These are phyloP conservation scores for Abelmoschus esculentus DNA, from an alignment of 345 rosid genomes.

Conservation along the genomic window DNA sequence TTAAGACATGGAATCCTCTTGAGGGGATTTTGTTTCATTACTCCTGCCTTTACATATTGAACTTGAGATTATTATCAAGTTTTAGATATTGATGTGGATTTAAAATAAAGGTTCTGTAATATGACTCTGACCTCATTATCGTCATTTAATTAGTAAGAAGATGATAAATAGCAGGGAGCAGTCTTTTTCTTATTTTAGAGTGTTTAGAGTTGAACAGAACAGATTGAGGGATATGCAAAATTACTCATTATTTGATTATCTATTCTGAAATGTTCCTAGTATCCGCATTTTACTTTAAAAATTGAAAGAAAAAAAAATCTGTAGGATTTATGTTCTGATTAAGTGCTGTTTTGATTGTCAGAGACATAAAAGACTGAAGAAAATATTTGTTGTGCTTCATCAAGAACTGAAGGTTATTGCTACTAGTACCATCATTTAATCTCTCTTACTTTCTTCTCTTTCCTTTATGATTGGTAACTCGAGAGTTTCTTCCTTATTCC, in stretches of 20 bases:
- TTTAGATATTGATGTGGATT: background rate
- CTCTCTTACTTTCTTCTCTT: background rate
- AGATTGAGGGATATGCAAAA: background rate
- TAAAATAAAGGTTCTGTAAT: background rate
- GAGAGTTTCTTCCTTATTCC: constrained; percentile 23
- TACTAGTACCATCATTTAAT: background rate
- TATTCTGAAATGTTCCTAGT: background rate
- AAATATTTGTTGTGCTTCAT: constrained; percentile 72
- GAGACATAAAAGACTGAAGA: constrained; percentile 77
- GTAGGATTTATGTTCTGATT: background rate
- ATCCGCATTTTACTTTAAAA: background rate
- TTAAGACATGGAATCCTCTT: background rate
- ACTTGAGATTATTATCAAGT: background rate
- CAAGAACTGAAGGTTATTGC: constrained; percentile 59
- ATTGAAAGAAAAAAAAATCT: background rate
- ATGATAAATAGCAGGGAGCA: background rate
- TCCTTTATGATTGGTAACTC: background rate
- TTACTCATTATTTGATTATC: background rate
- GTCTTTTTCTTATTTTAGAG: background rate
- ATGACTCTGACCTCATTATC: background rate
- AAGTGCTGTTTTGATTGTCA: constrained; percentile 28
- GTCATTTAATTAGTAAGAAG: background rate
- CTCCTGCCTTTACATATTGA: background rate
- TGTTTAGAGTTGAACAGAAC: background rate
- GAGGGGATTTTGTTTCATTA: background rate